phyloP scores from a whole-genome alignment of 257 asterid genomes.

The Solanum sparsipilum region DNA sequence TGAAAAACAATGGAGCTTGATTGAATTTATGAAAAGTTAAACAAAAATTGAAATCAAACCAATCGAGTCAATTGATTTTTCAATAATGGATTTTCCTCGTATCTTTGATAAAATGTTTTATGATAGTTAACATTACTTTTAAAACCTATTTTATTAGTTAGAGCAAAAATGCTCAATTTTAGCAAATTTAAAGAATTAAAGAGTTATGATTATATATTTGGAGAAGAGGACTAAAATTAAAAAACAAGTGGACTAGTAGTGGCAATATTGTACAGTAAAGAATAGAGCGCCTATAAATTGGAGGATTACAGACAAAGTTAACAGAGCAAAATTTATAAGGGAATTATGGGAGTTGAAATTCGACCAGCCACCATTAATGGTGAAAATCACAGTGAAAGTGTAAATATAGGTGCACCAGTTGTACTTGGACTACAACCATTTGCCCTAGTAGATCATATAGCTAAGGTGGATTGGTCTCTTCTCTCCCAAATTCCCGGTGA shows the following conservation, averaged over 20 bases:
- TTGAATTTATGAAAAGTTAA: background rate
- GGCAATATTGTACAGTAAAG: background rate
- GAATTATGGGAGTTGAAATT: conserved; percentile 60
- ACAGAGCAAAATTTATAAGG: background rate
- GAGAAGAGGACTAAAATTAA: background rate
- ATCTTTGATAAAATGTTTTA: background rate
- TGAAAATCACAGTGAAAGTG: background rate
- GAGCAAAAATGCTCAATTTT: background rate
- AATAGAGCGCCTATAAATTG: background rate
- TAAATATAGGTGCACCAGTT: conserved; percentile 30
- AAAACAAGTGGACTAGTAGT: background rate
- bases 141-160: background rate
- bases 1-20: fast-evolving
- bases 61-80: background rate
- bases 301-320: background rate
- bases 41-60: background rate
- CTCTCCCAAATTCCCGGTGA: conserved; percentile 88
- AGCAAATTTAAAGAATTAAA: background rate
- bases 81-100: background rate
- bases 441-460: conserved; percentile 85
- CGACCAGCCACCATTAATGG: conserved; percentile 7
- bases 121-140: background rate
- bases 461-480: conserved; percentile 71
- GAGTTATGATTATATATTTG: background rate
- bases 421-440: conserved; percentile 81